Conservation (phyloP, 352 stramenopile species). For the Plasmopara halstedii region DNA sequence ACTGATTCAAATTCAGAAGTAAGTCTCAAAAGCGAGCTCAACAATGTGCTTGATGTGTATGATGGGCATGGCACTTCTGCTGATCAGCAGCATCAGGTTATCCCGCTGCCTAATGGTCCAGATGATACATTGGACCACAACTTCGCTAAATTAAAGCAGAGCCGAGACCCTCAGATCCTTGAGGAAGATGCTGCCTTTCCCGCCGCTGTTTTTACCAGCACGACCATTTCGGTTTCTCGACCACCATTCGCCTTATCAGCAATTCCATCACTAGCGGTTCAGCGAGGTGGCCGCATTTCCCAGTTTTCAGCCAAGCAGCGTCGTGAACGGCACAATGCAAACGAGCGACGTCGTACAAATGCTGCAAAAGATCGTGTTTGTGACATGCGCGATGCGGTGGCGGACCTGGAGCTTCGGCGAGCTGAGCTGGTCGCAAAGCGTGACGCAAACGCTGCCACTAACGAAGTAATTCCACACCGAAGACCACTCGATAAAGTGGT, state of each 20-base stretch:
- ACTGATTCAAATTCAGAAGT: constrained; percentile 21
- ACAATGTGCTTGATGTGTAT: constrained; percentile 26
- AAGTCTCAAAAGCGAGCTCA: constrained; percentile 30
- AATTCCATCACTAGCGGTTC: constrained; percentile 6
- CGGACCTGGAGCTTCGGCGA: constrained; percentile 16
- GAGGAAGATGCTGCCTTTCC: constrained; percentile 23
- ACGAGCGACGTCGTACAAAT: constrained; percentile 34
- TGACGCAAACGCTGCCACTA: constrained; percentile 11
- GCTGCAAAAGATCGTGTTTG: constrained; percentile 31
- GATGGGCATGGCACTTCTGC: constrained; percentile 19
- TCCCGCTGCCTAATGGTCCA: constrained; percentile 19
- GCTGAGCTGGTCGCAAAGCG: constrained; percentile 14
- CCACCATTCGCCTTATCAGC: background rate
- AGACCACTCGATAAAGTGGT: constrained; percentile 17
- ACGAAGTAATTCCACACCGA: constrained; percentile 18
- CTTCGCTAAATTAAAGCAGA: constrained; percentile 19
- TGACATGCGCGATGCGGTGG: constrained; percentile 34
- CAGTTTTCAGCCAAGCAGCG: constrained; percentile 40
- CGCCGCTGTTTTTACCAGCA: constrained; percentile 24
- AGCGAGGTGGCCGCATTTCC: constrained; percentile 24
- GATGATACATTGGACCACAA: constrained; percentile 15
- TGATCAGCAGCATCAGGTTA: constrained; percentile 21
- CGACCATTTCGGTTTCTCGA: constrained; percentile 25
- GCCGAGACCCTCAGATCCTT: constrained; percentile 20
- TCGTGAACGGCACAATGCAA: constrained; percentile 38